Conservation (phyloP, 805 yeast species). For the Pichia manshurica region DNA sequence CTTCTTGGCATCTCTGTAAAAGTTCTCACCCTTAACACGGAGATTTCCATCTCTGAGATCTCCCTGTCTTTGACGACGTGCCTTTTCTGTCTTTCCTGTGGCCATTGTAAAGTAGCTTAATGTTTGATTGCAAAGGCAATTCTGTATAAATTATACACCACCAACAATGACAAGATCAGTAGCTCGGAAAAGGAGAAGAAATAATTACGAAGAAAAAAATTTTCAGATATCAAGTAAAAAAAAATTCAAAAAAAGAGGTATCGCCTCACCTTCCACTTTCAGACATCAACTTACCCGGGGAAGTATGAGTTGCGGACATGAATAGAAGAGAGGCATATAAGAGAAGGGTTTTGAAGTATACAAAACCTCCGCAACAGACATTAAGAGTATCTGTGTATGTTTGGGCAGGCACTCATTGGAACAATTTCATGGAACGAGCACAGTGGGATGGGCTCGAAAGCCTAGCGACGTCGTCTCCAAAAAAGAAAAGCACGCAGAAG, state of each 20-base stretch:
- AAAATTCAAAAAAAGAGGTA: not conserved
- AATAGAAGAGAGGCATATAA: not conserved
- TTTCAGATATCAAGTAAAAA: not conserved
- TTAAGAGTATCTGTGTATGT: too few relatives aligned
- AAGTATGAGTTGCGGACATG: not conserved
- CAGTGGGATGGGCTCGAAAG: not conserved
- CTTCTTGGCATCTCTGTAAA: conserved; percentile 89
- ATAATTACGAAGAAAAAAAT: conserved; percentile 1
- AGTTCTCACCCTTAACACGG: conserved; percentile 94
- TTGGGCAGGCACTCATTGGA: too few relatives aligned
- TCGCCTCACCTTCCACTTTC: not conserved
- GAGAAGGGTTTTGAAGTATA: not conserved
- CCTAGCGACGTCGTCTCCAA: not conserved
- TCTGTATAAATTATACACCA: too few relatives aligned
- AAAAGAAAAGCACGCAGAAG: not conserved
- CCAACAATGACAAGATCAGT: too few relatives aligned
- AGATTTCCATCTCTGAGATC: conserved; percentile 83
- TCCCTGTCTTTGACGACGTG: conserved; percentile 77
- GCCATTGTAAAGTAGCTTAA: conserved; percentile 53
- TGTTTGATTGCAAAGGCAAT: too few relatives aligned
- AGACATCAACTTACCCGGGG: not conserved
- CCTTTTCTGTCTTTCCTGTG: conserved; percentile 84
- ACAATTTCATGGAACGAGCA: too few relatives aligned
- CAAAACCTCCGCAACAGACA: too few relatives aligned
- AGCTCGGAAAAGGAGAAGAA: not conserved